phyloP scores from a whole-genome alignment of 192 early-diverging fungal genomes.

The Coemansia sp. region DNA sequence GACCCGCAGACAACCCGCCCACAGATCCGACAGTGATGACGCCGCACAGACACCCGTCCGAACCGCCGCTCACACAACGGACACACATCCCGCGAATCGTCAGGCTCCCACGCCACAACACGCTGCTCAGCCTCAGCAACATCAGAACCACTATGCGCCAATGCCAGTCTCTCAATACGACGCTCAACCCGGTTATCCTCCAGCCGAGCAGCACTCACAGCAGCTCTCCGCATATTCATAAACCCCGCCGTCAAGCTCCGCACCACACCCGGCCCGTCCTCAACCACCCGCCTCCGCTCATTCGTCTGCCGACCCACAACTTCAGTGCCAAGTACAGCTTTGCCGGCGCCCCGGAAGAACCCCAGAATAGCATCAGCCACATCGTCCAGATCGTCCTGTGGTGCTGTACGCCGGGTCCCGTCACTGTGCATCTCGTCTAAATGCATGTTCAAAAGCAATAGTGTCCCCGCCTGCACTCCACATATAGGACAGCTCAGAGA shows the following conservation, averaged over 20 bases:
- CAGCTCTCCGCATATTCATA: conserved; percentile 54
- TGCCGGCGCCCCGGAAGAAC: conserved; percentile 45
- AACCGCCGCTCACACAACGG: conserved; percentile 40
- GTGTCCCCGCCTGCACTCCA: conserved; percentile 49
- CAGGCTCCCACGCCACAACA: conserved; percentile 49
- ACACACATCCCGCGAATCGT: conserved; percentile 17
- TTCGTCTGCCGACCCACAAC: conserved; percentile 25
- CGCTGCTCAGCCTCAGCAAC: conserved; percentile 44
- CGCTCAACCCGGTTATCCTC: conserved; percentile 76
- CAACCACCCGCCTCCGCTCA: conserved; percentile 58
- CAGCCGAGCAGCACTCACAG: conserved; percentile 63
- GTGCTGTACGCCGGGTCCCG: neutral
- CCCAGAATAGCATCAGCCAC: conserved; percentile 39
- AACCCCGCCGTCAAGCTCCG: conserved; percentile 60
- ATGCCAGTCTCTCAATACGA: conserved; percentile 68
- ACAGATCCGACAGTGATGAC: conserved; percentile 76
- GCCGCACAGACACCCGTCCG: conserved; percentile 61
- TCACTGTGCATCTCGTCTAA: conserved; percentile 47
- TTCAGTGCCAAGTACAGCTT: conserved; percentile 28
- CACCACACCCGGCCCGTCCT: conserved; percentile 50
- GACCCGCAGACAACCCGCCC: conserved; percentile 64
- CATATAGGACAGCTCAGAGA: conserved; percentile 47
- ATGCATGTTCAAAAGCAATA: conserved; percentile 51
- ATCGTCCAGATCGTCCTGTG: conserved; percentile 41
- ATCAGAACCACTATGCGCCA: conserved; percentile 11